A percentile compares a stretch with the other conserved stretches of the same genome.
Evolutionary conservation across 805 yeast genomes (phyloP).

Genomic region (Metschnikowia orientalis): DNA sequence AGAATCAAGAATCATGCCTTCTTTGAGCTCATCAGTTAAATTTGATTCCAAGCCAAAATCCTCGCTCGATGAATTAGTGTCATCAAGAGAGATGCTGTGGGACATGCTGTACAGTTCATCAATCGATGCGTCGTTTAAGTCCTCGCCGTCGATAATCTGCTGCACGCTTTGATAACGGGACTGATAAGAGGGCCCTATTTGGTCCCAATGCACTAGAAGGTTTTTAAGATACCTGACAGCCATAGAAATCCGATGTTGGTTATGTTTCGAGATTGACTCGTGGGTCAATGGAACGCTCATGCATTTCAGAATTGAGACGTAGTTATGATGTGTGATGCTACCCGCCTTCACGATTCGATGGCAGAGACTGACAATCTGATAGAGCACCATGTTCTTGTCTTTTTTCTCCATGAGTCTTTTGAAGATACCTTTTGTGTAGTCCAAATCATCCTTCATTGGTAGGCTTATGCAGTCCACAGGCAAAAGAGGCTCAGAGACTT

Average conservation of each 20-base stretch:
- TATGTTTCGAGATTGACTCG: constrained; percentile 34
- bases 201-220: constrained; percentile 48
- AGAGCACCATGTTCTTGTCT: constrained; percentile 27
- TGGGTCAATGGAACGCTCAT: constrained; percentile 56
- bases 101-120: constrained; percentile 32
- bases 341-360: constrained; percentile 33
- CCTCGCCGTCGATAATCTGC: constrained; percentile 16
- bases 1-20: neutral
- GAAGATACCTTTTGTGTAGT: constrained; percentile 39
- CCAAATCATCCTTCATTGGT: constrained; percentile 50
- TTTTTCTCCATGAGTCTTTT: constrained; percentile 27
- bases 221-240: constrained; percentile 53
- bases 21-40: neutral
- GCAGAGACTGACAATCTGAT: constrained; percentile 42
- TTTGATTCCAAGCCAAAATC: constrained; percentile 2
- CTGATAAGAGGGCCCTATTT: constrained; percentile 19
- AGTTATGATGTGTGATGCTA: constrained; percentile 18
- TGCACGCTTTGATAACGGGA: constrained; percentile 15
- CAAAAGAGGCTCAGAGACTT: constrained; percentile 51
- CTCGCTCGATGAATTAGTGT: constrained; percentile 14
- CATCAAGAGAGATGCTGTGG: constrained; percentile 20
- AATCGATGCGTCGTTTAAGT: constrained; percentile 9
- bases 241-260: constrained; percentile 45
- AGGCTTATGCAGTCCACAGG: constrained; percentile 45
- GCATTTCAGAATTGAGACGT: constrained; percentile 40